phyloP scores from a whole-genome alignment of 176 grass and related monocot species.

The Dactylis glomerata region DNA sequence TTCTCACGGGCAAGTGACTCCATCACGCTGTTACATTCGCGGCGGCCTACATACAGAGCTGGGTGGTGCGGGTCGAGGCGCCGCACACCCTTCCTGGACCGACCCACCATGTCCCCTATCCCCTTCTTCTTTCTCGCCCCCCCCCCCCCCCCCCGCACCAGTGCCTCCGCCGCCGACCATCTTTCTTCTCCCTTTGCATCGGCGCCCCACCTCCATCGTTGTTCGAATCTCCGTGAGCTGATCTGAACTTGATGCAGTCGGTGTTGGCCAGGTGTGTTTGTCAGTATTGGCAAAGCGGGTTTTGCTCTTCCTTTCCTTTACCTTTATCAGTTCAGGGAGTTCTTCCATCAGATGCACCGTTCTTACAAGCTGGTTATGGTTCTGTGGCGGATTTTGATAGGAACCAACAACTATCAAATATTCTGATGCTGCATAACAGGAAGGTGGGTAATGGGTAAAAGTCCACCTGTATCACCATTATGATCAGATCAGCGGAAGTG shows the following conservation, averaged over 20 bases:
- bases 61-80: too few species aligned
- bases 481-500: slow-evolving; percentile 18
- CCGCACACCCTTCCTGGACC: too few species aligned
- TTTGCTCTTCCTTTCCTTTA: slow-evolving; percentile 86
- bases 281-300: slow-evolving; percentile 96
- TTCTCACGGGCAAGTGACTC: too few species aligned
- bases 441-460: slow-evolving; percentile 55
- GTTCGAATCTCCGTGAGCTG: too few species aligned
- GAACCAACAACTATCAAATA: slow-evolving; percentile 49
- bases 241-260: slow-evolving; percentile 65
- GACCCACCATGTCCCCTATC: too few species aligned
- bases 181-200: too few species aligned
- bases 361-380: slow-evolving; percentile 62
- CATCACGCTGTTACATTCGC: too few species aligned
- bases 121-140: too few species aligned
- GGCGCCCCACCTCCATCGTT: too few species aligned
- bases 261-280: slow-evolving; percentile 67
- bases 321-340: slow-evolving; percentile 89
- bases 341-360: slow-evolving; percentile 68
- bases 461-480: not conserved
- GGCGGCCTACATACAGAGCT: too few species aligned
- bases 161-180: too few species aligned
- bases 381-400: slow-evolving; percentile 66
- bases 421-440: slow-evolving; percentile 52
- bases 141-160: too few species aligned